Percentiles rank a stretch among this genome's conserved stretches.
Conservation (phyloP, 1,284 basidiomycete species). For the Cryptococcus sp. region DNA sequence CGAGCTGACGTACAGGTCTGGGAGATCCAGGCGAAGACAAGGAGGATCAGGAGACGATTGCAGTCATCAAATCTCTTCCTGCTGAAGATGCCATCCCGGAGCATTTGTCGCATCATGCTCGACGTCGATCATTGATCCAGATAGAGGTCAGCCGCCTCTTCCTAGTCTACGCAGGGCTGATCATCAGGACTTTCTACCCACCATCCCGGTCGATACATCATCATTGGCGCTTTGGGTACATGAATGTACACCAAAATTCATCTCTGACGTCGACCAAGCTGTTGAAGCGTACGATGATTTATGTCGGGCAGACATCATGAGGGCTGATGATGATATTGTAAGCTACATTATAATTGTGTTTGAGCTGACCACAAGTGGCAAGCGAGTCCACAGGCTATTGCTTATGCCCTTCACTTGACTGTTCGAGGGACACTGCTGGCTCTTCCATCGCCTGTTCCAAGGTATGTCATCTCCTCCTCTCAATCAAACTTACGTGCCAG, state of each 20-base stretch:
- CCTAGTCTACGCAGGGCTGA: neutral
- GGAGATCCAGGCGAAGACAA: conserved; percentile 34
- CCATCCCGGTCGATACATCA: conserved; percentile 85
- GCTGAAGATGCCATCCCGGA: conserved; percentile 55
- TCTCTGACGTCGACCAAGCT: conserved; percentile 70
- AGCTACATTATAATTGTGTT: conserved; percentile 34
- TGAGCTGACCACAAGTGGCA: conserved; percentile 56
- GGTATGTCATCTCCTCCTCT: conserved; percentile 43
- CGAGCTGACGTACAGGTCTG: conserved; percentile 24
- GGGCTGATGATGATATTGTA: conserved; percentile 63
- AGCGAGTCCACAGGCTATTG: conserved; percentile 58
- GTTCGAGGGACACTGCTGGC: conserved; percentile 73
- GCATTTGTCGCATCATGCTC: conserved; percentile 59
- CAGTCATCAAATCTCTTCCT: conserved; percentile 31
- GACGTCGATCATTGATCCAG: conserved; percentile 72
- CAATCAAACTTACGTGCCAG: neutral
- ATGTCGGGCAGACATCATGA: conserved; percentile 72
- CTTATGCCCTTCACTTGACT: conserved; percentile 77
- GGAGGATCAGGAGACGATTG: conserved; percentile 31
- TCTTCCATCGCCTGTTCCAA: conserved; percentile 76
- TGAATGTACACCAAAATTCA: conserved; percentile 86
- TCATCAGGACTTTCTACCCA: conserved; percentile 54
- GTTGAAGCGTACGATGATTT: conserved; percentile 68
- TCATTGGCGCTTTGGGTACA: conserved; percentile 86
- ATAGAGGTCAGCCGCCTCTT: conserved; percentile 61